Evolutionary conservation across 2,329 filamentous ascomycete genomes (phyloP).

Genomic region (Alternaria rosae): DNA sequence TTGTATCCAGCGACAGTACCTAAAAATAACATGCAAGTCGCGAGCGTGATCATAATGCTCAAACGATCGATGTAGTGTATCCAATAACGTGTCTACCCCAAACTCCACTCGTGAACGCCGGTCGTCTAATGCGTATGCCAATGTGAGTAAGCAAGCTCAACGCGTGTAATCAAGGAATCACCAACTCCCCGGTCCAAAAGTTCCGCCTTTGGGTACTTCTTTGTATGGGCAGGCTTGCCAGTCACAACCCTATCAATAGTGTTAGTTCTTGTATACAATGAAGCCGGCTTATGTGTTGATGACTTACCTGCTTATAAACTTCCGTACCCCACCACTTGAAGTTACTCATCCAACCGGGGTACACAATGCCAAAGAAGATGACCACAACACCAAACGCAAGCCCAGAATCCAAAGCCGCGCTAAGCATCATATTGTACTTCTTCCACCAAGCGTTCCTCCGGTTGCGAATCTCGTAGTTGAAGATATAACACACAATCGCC

Average conservation of each 20-base stretch:
- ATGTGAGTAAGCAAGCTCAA: neutral
- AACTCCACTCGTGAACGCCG: neutral
- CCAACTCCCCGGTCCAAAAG: conserved; percentile 47
- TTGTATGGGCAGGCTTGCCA: conserved; percentile 81
- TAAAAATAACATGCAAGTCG: neutral
- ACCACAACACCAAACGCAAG: conserved; percentile 83
- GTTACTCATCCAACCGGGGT: conserved; percentile 74
- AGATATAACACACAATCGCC: conserved; percentile 83
- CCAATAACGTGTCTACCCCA: neutral
- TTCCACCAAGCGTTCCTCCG: conserved; percentile 81
- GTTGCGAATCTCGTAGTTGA: conserved; percentile 78
- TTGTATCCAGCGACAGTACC: neutral
- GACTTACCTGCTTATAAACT: conserved; percentile 71
- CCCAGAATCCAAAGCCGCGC: conserved; percentile 82
- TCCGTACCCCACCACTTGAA: conserved; percentile 92
- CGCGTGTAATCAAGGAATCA: neutral
- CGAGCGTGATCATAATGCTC: neutral
- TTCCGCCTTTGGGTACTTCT: conserved; percentile 55
- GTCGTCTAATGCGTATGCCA: neutral
- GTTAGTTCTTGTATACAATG: conserved; percentile 11
- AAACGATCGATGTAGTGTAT: neutral
- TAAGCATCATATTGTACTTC: conserved; percentile 90
- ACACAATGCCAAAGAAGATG: conserved; percentile 87
- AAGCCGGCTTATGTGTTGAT: neutral
- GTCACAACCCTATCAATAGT: conserved; percentile 69